Evolutionary conservation across 1,139 yeast species (phyloP).

Genomic region (Cylindricascospora bacillispora): DNA sequence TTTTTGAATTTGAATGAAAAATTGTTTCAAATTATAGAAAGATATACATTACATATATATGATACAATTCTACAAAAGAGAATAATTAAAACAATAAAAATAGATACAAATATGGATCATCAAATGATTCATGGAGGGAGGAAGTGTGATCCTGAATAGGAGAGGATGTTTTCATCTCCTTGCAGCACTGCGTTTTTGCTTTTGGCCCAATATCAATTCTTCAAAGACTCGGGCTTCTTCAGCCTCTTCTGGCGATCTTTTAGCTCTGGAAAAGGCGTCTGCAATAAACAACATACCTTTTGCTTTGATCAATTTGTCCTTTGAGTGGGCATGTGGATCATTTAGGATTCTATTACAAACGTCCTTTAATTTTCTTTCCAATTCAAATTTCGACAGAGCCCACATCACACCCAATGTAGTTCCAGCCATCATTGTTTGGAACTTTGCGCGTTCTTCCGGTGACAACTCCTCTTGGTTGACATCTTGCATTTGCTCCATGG

Average conservation of each 20-base stretch:
- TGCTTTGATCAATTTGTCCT: constrained; percentile 44
- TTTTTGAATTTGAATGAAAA: no score
- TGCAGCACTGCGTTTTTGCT: constrained; percentile 25
- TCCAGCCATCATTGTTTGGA: constrained; percentile 57
- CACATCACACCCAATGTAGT: constrained; percentile 65
- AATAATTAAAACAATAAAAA: no score
- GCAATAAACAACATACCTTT: constrained; percentile 47
- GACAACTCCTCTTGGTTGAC: constrained; percentile 39
- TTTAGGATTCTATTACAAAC: constrained; percentile 48
- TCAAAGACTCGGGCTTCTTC: constrained; percentile 66
- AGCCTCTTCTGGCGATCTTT: constrained; percentile 54
- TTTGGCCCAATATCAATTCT: constrained; percentile 41
- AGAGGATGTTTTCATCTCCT: no score
- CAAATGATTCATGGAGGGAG: no score
- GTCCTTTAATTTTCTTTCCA: constrained; percentile 48
- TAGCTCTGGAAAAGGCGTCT: constrained; percentile 38
- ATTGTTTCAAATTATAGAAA: no score
- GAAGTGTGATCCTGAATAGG: no score
- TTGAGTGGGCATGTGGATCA: constrained; percentile 42
- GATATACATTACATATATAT: no score
- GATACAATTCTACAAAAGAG: no score
- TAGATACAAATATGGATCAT: no score
- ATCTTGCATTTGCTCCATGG: constrained; percentile 52
- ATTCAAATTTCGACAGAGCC: constrained; percentile 67
- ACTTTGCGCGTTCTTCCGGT: constrained; percentile 41